Evolutionary conservation across 2,329 filamentous ascomycete species (phyloP).

Genomic region (Aspergillus ibericus): DNA sequence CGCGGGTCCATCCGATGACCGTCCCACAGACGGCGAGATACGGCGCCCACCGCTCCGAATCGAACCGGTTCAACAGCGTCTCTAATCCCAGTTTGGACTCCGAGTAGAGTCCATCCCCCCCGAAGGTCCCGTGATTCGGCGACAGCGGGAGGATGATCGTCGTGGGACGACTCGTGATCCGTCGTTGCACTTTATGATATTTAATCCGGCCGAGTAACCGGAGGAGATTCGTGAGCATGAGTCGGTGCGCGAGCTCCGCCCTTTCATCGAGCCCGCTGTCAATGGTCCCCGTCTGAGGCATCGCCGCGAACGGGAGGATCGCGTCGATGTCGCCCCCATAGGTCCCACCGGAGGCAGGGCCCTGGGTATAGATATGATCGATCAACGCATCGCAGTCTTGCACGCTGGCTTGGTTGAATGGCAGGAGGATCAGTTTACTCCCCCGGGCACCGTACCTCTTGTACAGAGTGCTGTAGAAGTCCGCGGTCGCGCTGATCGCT

Average conservation of each 20-base stretch:
- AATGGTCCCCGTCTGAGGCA: neutral
- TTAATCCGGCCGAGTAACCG: neutral
- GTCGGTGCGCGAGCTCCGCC: neutral
- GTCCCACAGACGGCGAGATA: constrained; percentile 7
- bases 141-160: constrained; percentile 3
- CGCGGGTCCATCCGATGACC: constrained; percentile 3
- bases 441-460: neutral
- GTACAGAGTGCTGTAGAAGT: neutral
- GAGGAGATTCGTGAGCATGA: constrained; percentile 4
- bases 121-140: constrained; percentile 6
- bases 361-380: neutral
- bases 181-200: neutral
- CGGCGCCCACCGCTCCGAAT: constrained; percentile 1
- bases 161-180: neutral
- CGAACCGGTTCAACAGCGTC: neutral
- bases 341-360: neutral
- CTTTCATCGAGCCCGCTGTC: neutral
- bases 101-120: constrained; percentile 5
- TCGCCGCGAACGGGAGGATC: constrained; percentile 4
- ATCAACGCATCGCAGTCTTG: neutral
- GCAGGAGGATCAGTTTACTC: neutral
- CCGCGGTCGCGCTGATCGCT: neutral
- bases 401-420: constrained; percentile 4
- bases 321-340: neutral
- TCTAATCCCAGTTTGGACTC: constrained; percentile 6